Percentiles rank a stretch among this genome's conserved stretches.
phyloP scores from a whole-genome alignment of 1,284 basidiomycete genomes.

The Fomitopsis schrenkii region DNA sequence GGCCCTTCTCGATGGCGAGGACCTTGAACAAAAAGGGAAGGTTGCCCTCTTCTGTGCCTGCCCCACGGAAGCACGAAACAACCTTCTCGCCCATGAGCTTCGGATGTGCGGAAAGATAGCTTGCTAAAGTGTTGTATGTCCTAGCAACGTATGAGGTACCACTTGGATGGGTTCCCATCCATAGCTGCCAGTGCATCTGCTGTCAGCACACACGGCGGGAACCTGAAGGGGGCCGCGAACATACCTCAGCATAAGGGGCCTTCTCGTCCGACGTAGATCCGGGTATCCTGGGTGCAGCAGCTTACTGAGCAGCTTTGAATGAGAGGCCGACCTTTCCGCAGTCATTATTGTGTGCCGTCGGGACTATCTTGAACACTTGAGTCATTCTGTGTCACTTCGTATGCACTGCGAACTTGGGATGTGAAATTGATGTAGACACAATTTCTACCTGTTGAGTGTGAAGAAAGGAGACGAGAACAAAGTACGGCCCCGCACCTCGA shows the following conservation, averaged over 20 bases:
- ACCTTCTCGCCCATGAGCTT: conserved; percentile 69
- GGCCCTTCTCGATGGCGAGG: conserved; percentile 91
- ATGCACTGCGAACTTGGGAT: not conserved
- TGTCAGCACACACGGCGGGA: conserved; percentile 7
- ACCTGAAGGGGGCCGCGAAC: conserved; percentile 11
- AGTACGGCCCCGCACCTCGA: too few relatives aligned
- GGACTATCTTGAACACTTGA: conserved; percentile 60
- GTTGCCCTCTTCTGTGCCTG: conserved; percentile 58
- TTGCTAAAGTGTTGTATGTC: conserved; percentile 46
- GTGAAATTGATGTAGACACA: too few relatives aligned
- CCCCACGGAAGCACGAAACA: conserved; percentile 47
- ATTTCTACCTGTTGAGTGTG: too few relatives aligned
- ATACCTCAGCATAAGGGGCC: conserved; percentile 64
- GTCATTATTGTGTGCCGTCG: conserved; percentile 70
- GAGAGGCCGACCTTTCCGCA: conserved; percentile 65
- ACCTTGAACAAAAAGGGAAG: conserved; percentile 95
- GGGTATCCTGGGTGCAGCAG: conserved; percentile 34
- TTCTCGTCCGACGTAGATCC: conserved; percentile 48
- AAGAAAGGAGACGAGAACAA: too few relatives aligned
- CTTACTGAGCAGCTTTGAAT: conserved; percentile 63
- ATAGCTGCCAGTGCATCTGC: conserved; percentile 52
- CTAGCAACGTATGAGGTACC: conserved; percentile 65
- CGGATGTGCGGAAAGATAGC: conserved; percentile 63
- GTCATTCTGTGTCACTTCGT: conserved; percentile 7
- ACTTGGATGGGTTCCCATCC: conserved; percentile 98